Conservation (phyloP, 1,139 yeast species). For the Yamadazyma blattariae region DNA sequence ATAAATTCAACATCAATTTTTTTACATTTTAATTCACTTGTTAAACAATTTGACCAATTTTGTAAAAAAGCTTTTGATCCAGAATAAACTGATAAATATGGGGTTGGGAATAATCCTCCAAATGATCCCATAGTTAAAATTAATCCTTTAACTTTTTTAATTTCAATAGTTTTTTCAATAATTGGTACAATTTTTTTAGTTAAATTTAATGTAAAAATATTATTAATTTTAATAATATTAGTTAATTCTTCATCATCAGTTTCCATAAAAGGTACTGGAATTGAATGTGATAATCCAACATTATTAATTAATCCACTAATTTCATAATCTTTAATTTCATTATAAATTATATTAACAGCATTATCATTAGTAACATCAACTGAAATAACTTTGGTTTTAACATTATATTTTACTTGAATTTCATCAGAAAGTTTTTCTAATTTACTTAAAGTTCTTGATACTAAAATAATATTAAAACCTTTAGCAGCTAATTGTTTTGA, state of each 20-base stretch:
- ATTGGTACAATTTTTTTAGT: slow-evolving; percentile 75
- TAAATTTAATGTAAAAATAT: slow-evolving; percentile 76
- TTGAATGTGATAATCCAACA: slow-evolving; percentile 92
- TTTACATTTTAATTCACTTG: slow-evolving; percentile 73
- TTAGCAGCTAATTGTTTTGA: slow-evolving; percentile 79
- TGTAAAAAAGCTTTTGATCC: slow-evolving; percentile 96
- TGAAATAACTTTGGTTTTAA: slow-evolving; percentile 65
- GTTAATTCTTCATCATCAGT: slow-evolving; percentile 72
- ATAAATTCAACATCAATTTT: slow-evolving; percentile 84
- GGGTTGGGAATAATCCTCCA: slow-evolving; percentile 92
- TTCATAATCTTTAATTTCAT: slow-evolving; percentile 41
- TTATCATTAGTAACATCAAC: slow-evolving; percentile 72
- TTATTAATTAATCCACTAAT: slow-evolving; percentile 82
- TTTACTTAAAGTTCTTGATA: slow-evolving; percentile 81
- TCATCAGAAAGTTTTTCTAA: slow-evolving; percentile 67
- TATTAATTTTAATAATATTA: slow-evolving; percentile 81
- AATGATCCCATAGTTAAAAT: slow-evolving; percentile 95
- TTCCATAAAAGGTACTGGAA: slow-evolving; percentile 90
- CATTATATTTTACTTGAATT: slow-evolving; percentile 56
- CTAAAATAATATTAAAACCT: slow-evolving; percentile 80
- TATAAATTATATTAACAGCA: slow-evolving; percentile 44
- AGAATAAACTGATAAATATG: slow-evolving; percentile 87
- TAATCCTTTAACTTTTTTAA: slow-evolving; percentile 55
- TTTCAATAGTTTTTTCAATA: slow-evolving; percentile 51
- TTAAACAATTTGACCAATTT: slow-evolving; percentile 84